Evolutionary conservation across 495 filamentous ascomycete genomes (phyloP), one percentile per base, ranked within the genome.

Genomic region (Ramalina intermedia): DNA sequence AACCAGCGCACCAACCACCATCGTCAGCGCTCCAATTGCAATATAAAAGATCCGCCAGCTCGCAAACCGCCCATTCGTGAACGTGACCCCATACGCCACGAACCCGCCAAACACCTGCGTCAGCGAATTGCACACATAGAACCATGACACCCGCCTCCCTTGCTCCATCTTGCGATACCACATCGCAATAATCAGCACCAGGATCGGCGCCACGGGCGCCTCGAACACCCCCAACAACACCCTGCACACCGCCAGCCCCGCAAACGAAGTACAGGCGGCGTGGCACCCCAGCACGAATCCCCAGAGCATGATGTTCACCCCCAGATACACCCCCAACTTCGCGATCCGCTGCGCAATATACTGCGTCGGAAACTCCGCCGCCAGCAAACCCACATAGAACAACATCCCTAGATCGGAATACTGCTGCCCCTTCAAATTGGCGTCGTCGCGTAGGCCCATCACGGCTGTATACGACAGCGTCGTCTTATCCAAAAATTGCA

Each of bases 101-200:
- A 78, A 61, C 11, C 74, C 72, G 37, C 74, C 74, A 35, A 74
- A 67, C 39, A 78, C 66, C 43, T 74, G 67, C 45, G 44, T 49
- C 33, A 48, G 33, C 48, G 48, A 51, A 40, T 52, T 45, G 36
- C 35, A 40, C 9, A 58, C 56, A 29, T 63, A 75, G 78, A 82
- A 85, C 61, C 81, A 82, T 0, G 78, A 78, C 0, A 83, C 78
- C 0, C 74, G 74, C 0, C 67, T 62, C 0, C 80, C 73, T 58
- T 84, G 81, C 51, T 85, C 80, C 43, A 79, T 70, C 9, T 80
- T 71, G 39, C 72, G 78, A 59, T 83, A 85, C 80, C 82, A 85
- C 73, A 83, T 83, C n/a, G 75, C 68, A 0, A 75, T 80, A 17
- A 85, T 64, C 26, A 84, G 58, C 13, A 85, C 61, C 49, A 76